Evolutionary conservation across 257 asterid genomes (phyloP).

Genomic region (Fraxinus excelsior): DNA sequence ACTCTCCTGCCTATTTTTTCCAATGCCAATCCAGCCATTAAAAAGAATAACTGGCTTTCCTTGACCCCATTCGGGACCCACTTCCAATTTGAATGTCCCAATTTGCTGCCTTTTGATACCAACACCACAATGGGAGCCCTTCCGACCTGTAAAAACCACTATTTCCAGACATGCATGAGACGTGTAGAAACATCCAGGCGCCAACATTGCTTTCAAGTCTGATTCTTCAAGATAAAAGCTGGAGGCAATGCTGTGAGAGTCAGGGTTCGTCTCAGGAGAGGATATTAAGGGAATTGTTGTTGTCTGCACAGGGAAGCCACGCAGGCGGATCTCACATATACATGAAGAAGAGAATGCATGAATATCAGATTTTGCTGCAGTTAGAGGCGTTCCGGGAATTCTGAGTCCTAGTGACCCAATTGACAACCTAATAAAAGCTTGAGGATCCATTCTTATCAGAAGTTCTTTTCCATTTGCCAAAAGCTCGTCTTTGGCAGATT

Average conservation of each 20-base stretch:
- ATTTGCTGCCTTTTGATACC: conserved; percentile 76
- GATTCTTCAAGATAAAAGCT: conserved; percentile 91
- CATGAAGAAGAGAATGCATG: conserved; percentile 67
- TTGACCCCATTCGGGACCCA: conserved; percentile 88
- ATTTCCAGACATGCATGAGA: conserved; percentile 79
- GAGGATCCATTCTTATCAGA: conserved; percentile 83
- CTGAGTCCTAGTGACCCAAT: conserved; percentile 85
- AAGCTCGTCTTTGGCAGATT: conserved; percentile 1
- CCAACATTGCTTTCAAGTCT: conserved; percentile 64
- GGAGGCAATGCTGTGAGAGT: conserved; percentile 61
- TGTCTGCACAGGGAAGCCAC: conserved; percentile 97
- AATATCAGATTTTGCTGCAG: conserved; percentile 51
- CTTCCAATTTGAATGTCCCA: conserved; percentile 76
- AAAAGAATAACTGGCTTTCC: conserved; percentile 79
- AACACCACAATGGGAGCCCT: conserved; percentile 83
- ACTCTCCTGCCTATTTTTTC: conserved; percentile 68
- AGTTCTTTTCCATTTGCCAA: conserved; percentile 46
- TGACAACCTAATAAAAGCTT: conserved; percentile 85
- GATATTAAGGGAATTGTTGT: conserved; percentile 67
- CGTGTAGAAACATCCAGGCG: conserved; percentile 77
- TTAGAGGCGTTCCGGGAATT: conserved; percentile 48
- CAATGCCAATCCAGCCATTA: conserved; percentile 90
- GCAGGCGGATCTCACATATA: conserved; percentile 87
- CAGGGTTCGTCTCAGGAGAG: conserved; percentile 69
- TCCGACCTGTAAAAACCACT: conserved; percentile 73